Base-by-base conservation (phyloP, 2,329 filamentous ascomycete species). In the Fusarium gaditjirri region DNA sequence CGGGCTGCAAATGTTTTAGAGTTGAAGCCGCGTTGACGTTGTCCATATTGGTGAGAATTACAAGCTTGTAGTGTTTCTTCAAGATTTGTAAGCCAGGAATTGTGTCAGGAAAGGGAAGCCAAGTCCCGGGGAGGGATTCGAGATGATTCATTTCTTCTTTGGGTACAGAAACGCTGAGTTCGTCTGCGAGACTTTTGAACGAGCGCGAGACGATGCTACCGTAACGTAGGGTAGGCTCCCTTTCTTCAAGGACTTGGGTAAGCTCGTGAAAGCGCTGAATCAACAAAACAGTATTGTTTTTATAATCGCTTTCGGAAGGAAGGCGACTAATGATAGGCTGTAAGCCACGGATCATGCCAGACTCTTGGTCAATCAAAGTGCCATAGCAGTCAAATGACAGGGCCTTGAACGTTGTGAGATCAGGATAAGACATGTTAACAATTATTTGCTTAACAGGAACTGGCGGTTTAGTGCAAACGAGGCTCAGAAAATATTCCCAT, bases 31-130 rank as follows among this genome's bases (percentile, higher is more conserved):
- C 49, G 13, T 70, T 70, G 14, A 7, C n/a, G 1, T 66, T 70
- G 19, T 70, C 61, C 66, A 70, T 61, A 13, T 70, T 70, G 6
- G 67, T 55, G 2, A 70, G n/a, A 3, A 44, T 44, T 17, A 66
- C 21, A 1, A 70, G 43, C 36, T 65, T 70, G 38, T 70, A 70
- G 13, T 70, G 23, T 11, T 46, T 70, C 36, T 70, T 54, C 8
- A 70, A 46, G 2, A 46, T 36, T 14, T 61, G 21, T 9, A 70
- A 23, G 2, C 60, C 67, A 0, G 47, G 27, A 8, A 70, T 31
- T 9, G 53, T 61, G 3, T 70, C 66, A 4, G 62, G 41, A 5
- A 50, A 70, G 7, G 67, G 65, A 0, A 60, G 8, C 67, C 66
- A 70, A 3, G 33, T 70, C 6, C 66, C 60, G 6, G 53, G 59